These are phyloP conservation scores for Mycena pura DNA, from an alignment of 768 basidiomycete species.

Conservation along the genomic window DNA sequence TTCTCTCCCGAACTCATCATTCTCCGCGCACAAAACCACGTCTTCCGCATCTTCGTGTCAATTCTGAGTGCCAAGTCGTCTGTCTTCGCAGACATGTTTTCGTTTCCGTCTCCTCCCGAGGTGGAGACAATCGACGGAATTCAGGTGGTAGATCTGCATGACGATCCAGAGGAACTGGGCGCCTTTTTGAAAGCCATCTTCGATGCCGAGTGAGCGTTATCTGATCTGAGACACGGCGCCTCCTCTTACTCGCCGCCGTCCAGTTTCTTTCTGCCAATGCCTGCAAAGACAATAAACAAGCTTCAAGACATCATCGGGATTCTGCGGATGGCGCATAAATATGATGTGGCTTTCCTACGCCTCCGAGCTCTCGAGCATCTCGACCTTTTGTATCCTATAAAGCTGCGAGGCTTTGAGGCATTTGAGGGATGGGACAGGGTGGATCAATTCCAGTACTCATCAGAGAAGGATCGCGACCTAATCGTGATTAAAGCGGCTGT, in stretches of 20 bases:
- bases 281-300: not conserved
- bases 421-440: not conserved
- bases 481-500: not conserved
- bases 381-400: not conserved
- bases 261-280: not conserved
- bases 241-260: not conserved
- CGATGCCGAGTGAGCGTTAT: not conserved
- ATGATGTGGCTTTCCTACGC: not conserved
- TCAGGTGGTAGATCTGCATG: not conserved
- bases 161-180: not conserved
- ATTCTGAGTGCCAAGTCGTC: not conserved
- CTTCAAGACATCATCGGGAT: not conserved
- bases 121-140: not conserved
- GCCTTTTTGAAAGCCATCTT: not conserved
- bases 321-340: conserved; percentile 1
- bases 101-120: not conserved
- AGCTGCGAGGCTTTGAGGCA: not conserved
- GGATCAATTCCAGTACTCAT: not conserved
- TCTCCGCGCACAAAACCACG: not conserved
- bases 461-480: no score
- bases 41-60: not conserved
- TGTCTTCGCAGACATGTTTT: not conserved
- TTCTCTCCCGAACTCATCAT: not conserved
- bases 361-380: conserved; percentile 1
- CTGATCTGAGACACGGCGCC: not conserved